A percentile compares a stretch with the other conserved stretches of the same genome.
These are phyloP conservation scores for Scheffersomyces cryptocercus DNA, from an alignment of 1,139 yeast genomes.

Conservation along the genomic window DNA sequence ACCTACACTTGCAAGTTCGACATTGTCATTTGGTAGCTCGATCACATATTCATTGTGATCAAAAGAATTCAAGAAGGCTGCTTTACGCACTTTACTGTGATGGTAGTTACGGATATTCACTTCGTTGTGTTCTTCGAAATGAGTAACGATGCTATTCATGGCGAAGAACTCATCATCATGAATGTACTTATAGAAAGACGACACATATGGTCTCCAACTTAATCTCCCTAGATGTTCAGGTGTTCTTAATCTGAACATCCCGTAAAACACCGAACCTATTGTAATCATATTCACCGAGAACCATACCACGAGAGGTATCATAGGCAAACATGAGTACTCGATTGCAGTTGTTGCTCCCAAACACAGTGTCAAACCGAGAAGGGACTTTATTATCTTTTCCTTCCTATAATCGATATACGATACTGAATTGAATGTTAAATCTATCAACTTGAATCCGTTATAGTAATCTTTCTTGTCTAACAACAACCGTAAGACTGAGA, in stretches of 20 bases:
- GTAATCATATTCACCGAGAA: slow-evolving; percentile 7
- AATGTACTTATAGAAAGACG: slow-evolving; percentile 19
- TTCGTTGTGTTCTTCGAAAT: slow-evolving; percentile 44
- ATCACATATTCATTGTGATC: slow-evolving; percentile 27
- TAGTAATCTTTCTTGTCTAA: slow-evolving; percentile 35
- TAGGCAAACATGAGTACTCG: slow-evolving; percentile 10
- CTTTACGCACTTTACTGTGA: slow-evolving; percentile 29
- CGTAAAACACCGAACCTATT: slow-evolving; percentile 8
- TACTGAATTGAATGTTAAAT: slow-evolving; percentile 19
- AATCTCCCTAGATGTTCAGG: slow-evolving; percentile 27
- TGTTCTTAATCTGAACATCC: slow-evolving; percentile 13
- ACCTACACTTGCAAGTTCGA: slow-evolving; percentile 3
- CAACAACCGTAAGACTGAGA: slow-evolving; percentile 21
- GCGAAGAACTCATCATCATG: slow-evolving; percentile 31
- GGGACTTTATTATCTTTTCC: not conserved
- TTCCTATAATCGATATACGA: not conserved
- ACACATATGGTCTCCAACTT: slow-evolving; percentile 36
- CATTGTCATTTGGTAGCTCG: slow-evolving; percentile 21
- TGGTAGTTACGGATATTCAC: slow-evolving; percentile 41
- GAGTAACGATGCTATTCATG: slow-evolving; percentile 34
- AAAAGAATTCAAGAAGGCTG: slow-evolving; percentile 18
- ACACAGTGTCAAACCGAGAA: not conserved
- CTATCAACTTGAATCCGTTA: slow-evolving; percentile 33
- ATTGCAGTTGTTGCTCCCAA: not conserved
- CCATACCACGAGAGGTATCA: slow-evolving; percentile 11